These are phyloP conservation scores for Setaria viridis DNA, from an alignment of 202 grass and related monocot genomes.

Conservation along the genomic window DNA sequence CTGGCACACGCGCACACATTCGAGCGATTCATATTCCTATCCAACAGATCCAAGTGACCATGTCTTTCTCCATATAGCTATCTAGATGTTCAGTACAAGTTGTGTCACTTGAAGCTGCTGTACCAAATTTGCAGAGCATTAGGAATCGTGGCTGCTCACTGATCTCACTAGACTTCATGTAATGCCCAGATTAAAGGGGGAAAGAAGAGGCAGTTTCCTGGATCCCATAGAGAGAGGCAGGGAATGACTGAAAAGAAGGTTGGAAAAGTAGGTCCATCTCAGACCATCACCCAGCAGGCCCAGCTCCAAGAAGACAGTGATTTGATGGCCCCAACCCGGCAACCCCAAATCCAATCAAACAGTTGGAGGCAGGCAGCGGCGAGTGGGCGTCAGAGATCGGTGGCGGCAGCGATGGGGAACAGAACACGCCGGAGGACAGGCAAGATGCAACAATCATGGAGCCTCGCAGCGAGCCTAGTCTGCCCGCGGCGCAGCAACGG, in stretches of 20 bases:
- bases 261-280: too few species aligned
- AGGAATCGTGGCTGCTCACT: not conserved
- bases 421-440: not conserved
- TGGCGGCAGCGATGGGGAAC: not conserved
- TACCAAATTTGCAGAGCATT: not conserved
- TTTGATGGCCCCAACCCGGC: not conserved
- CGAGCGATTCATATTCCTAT: too few species aligned
- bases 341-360: conserved; percentile 9
- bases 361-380: conserved; percentile 4
- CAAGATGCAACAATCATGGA: conserved; percentile 17
- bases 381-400: conserved; percentile 4
- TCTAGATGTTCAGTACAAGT: not conserved
- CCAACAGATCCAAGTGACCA: too few species aligned
- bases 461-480: not conserved
- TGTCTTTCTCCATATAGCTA: too few species aligned
- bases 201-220: not conserved
- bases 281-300: not conserved
- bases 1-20: not conserved
- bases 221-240: not conserved
- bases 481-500: not conserved
- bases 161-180: too few species aligned
- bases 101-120: not conserved
- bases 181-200: not conserved
- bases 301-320: not conserved
- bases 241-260: not conserved